phyloP scores from a whole-genome alignment of 108 stramenopile species.

The Nannochloropsis oceanica region DNA sequence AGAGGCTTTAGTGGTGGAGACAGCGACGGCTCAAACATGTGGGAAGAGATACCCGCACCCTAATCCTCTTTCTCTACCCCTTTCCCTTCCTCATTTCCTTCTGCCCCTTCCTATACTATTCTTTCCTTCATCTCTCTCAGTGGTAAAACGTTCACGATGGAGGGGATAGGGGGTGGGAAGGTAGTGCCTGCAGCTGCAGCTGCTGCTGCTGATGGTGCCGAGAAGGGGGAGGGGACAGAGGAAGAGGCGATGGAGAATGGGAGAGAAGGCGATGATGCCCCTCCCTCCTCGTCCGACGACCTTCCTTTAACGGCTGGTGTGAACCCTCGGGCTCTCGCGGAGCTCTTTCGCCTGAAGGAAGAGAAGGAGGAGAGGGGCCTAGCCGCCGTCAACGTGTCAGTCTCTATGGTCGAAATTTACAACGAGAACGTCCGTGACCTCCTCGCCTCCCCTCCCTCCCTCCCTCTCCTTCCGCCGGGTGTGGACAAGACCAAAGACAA shows the following conservation, averaged over 20 bases:
- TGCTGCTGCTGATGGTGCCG: neutral
- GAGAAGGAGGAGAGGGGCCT: slow-evolving; percentile 36
- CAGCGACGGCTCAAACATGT: too few species aligned
- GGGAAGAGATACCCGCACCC: too few species aligned
- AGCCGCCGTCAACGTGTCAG: slow-evolving; percentile 26
- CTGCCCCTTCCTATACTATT: too few species aligned
- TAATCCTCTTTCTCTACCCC: too few species aligned
- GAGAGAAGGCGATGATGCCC: neutral
- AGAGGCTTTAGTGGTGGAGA: too few species aligned
- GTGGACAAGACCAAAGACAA: neutral
- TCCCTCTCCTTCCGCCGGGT: slow-evolving; percentile 2
- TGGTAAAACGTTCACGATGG: slow-evolving; percentile 44
- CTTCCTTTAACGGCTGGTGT: slow-evolving; percentile 18
- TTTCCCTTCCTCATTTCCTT: too few species aligned
- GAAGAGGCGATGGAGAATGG: too few species aligned
- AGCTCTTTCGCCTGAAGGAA: slow-evolving; percentile 43
- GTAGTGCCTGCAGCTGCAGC: neutral
- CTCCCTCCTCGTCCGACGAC: neutral
- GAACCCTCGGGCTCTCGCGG: slow-evolving; percentile 43
- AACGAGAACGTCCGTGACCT: slow-evolving; percentile 53
- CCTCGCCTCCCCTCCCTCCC: slow-evolving; percentile 12
- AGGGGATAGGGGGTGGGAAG: slow-evolving; percentile 3
- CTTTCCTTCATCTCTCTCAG: too few species aligned
- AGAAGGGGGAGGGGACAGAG: neutral
- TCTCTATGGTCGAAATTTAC: slow-evolving; percentile 52